phyloP scores from a whole-genome alignment of 192 early-diverging fungal genomes.

The Entomortierella lignicola region DNA sequence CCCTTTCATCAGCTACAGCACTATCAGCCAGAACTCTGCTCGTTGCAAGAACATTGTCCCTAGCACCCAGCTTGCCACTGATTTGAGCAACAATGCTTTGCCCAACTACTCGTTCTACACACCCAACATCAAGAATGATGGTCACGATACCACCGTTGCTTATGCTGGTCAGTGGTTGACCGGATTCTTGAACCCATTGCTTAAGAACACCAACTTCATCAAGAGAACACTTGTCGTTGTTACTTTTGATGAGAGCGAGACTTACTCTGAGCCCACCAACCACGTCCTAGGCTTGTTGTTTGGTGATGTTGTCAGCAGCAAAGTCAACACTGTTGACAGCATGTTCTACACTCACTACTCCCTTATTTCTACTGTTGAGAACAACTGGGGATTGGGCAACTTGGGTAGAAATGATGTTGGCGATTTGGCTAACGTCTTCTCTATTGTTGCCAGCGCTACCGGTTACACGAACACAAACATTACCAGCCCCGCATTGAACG shows the following conservation, averaged over 20 bases:
- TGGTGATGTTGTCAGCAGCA: conserved; percentile 42
- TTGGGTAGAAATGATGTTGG: conserved; percentile 66
- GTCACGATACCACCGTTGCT: conserved; percentile 60
- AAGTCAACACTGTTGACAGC: conserved; percentile 53
- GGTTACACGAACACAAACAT: conserved; percentile 44
- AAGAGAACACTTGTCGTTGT: conserved; percentile 57
- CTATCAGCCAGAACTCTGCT: conserved; percentile 62
- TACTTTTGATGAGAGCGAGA: conserved; percentile 42
- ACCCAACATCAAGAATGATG: conserved; percentile 72
- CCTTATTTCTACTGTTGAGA: conserved; percentile 65
- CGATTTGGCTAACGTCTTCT: conserved; percentile 57
- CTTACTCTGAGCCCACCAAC: conserved; percentile 43
- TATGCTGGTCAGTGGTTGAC: conserved; percentile 65
- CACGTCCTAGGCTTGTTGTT: conserved; percentile 54
- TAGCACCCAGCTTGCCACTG: conserved; percentile 62
- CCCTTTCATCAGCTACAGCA: conserved; percentile 72
- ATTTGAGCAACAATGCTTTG: conserved; percentile 48
- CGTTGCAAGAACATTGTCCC: conserved; percentile 69
- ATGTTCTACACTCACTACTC: conserved; percentile 74
- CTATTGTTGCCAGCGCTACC: conserved; percentile 29
- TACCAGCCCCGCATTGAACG: conserved; percentile 16
- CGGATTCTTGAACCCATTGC: conserved; percentile 62
- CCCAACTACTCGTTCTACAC: conserved; percentile 48
- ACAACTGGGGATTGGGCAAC: conserved; percentile 70
- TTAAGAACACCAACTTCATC: conserved; percentile 60